phyloP scores from a whole-genome alignment of 1,139 yeast genomes.

The Geotrichum reessii region DNA sequence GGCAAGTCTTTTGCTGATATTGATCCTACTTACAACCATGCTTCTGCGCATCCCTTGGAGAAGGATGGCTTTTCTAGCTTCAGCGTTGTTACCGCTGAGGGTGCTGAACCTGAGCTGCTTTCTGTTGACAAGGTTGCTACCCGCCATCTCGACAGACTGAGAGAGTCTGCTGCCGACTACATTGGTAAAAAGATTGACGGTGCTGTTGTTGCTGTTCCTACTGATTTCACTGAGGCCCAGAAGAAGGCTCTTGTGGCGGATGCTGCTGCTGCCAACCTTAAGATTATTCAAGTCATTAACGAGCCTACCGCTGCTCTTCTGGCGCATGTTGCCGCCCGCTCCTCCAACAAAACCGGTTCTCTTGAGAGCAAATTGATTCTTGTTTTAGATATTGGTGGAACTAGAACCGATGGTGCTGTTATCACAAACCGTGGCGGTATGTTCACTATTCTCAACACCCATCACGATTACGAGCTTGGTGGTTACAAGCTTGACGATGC shows the following conservation, averaged over 20 bases:
- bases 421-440: constrained; percentile 91
- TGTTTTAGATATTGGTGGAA: constrained; percentile 96
- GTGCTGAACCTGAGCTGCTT: constrained; percentile 43
- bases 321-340: constrained; percentile 50
- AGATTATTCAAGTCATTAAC: constrained; percentile 78
- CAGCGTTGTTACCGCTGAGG: constrained; percentile 42
- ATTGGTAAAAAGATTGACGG: constrained; percentile 77
- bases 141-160: constrained; percentile 79
- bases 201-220: constrained; percentile 86
- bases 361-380: constrained; percentile 75
- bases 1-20: constrained; percentile 70
- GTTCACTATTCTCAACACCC: constrained; percentile 80
- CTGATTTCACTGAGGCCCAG: constrained; percentile 74
- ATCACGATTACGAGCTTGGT: constrained; percentile 78
- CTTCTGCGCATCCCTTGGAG: constrained; percentile 72
- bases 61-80: constrained; percentile 67
- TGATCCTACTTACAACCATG: constrained; percentile 54
- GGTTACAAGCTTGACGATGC: constrained; percentile 82
- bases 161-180: constrained; percentile 87
- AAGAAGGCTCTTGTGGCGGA: constrained; percentile 57
- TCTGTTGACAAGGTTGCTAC: constrained; percentile 72
- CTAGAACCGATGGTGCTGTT: constrained; percentile 94
- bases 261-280: constrained; percentile 67
- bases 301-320: constrained; percentile 92
- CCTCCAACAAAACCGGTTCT: constrained; percentile 46